A percentile compares a stretch with the other conserved stretches of the same genome.
phyloP scores from a whole-genome alignment of 805 yeast genomes.

The Cyberlindnera samutprakarnensis region DNA sequence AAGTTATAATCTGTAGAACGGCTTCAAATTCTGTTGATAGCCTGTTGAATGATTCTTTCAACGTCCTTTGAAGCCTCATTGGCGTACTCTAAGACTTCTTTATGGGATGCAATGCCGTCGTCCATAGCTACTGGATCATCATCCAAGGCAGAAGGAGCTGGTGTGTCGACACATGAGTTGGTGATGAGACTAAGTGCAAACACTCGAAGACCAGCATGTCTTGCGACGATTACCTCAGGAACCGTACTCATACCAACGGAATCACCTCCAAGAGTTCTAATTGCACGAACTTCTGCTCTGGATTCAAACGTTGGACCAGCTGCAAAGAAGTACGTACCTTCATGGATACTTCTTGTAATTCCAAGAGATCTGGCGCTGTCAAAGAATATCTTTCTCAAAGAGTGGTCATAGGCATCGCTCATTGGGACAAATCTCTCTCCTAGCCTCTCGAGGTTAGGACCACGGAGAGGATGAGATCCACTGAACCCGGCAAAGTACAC shows the following conservation, averaged over 20 bases:
- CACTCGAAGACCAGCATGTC: constrained; percentile 78
- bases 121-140: constrained; percentile 45
- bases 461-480: constrained; percentile 82
- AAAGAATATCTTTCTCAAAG: constrained; percentile 56
- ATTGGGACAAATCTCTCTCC: constrained; percentile 88
- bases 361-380: constrained; percentile 42
- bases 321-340: constrained; percentile 79
- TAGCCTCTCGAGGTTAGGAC: constrained; percentile 69
- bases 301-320: constrained; percentile 94
- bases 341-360: constrained; percentile 57
- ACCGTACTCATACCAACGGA: constrained; percentile 98
- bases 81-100: constrained; percentile 85
- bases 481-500: constrained; percentile 86
- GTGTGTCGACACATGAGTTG: constrained; percentile 66
- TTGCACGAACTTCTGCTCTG: constrained; percentile 82
- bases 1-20: too few relatives aligned
- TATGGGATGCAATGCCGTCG: constrained; percentile 81
- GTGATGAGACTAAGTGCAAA: constrained; percentile 84
- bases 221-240: constrained; percentile 89
- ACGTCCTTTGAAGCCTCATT: constrained; percentile 76
- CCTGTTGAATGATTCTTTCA: constrained; percentile 55
- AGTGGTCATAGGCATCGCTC: constrained; percentile 82
- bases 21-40: constrained; percentile 49
- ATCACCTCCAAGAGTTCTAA: constrained; percentile 74
- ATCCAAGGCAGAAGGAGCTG: constrained; percentile 60